phyloP scores from a whole-genome alignment of 1,284 basidiomycete species.

The Trichosporon sp. region DNA sequence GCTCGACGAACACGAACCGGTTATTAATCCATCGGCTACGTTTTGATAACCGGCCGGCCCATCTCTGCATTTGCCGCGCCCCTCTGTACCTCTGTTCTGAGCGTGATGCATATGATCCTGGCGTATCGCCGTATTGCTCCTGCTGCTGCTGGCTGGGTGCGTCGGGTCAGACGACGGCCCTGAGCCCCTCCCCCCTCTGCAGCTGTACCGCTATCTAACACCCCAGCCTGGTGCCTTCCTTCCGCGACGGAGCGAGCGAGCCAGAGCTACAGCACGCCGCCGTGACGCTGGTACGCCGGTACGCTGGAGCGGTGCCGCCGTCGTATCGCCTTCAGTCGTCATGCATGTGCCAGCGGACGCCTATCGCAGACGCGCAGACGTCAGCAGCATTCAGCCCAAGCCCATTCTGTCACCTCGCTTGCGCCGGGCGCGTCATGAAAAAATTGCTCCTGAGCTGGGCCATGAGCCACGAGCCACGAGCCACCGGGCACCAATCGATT shows the following conservation, averaged over 20 bases:
- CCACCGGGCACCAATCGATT: no score
- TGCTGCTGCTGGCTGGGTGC: neutral
- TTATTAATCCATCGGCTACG: conserved; percentile 1
- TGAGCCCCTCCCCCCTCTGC: neutral
- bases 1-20: neutral
- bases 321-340: neutral
- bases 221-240: neutral
- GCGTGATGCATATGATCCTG: neutral
- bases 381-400: neutral
- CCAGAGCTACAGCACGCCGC: no score
- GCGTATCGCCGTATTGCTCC: neutral
- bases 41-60: neutral
- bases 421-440: neutral
- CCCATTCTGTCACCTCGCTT: neutral
- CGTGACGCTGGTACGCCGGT: no score
- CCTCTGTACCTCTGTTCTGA: neutral
- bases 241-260: no score
- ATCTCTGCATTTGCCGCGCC: neutral
- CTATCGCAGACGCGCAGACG: neutral
- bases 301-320: no score
- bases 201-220: neutral
- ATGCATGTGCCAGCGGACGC: neutral
- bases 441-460: neutral
- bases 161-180: neutral
- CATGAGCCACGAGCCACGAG: no score